A percentile compares a stretch with the other conserved stretches of the same genome.
phyloP scores from a whole-genome alignment of 176 grass and related monocot genomes.

The Secale cereale region DNA sequence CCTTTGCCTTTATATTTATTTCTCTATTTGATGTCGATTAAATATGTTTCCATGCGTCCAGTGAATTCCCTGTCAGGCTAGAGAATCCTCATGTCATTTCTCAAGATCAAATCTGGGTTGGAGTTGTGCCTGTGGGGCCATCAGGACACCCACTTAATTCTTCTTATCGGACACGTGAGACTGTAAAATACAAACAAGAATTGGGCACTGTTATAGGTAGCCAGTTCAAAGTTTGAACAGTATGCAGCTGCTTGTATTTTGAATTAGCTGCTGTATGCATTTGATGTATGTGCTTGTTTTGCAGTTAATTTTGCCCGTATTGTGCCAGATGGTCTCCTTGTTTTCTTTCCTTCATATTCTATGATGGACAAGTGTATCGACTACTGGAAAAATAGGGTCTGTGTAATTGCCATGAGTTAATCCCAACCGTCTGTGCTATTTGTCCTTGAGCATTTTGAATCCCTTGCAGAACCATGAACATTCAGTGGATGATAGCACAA shows the following conservation, averaged over 20 bases:
- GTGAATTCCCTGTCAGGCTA: conserved; percentile 92
- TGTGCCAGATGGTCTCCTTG: conserved; percentile 89
- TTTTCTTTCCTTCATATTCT: conserved; percentile 98
- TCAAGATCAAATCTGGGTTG: conserved; percentile 84
- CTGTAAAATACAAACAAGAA: conserved; percentile 96
- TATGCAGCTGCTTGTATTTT: conserved; percentile 27
- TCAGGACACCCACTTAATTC: conserved; percentile 94
- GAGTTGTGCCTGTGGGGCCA: conserved; percentile 84
- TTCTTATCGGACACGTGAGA: conserved; percentile 71
- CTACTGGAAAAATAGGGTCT: conserved; percentile 91
- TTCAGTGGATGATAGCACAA: conserved; percentile 62
- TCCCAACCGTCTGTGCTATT: conserved; percentile 27
- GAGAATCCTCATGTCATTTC: conserved; percentile 98
- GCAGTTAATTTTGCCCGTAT: conserved; percentile 96
- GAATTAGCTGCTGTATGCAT: conserved; percentile 2
- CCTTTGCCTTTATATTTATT: conserved; percentile 19
- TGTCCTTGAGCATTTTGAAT: conserved; percentile 22
- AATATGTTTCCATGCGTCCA: conserved; percentile 42
- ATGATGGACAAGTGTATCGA: conserved; percentile 96
- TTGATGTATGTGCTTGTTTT: conserved; percentile 26
- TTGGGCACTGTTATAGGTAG: conserved; percentile 83
- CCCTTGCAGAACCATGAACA: conserved; percentile 68
- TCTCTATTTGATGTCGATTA: conserved; percentile 15
- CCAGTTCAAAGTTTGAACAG: conserved; percentile 9
- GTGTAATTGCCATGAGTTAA: conserved; percentile 5